Conservation (phyloP, 1,284 basidiomycete genomes). For the Cryptococcus wingfieldii region DNA sequence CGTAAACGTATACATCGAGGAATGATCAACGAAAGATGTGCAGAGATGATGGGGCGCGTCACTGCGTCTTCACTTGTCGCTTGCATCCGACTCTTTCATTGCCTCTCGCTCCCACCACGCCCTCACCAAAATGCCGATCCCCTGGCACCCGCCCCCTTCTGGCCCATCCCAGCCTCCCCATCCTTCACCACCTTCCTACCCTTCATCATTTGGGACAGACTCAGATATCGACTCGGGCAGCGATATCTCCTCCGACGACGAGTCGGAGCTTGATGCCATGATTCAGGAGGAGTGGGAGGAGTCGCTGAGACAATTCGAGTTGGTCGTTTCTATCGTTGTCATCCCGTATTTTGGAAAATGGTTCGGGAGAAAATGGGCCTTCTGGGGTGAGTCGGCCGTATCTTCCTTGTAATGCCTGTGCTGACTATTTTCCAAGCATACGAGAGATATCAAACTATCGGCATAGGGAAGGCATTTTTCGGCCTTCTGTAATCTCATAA, state of each 20-base stretch:
- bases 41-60: too few species aligned
- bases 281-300: constrained; percentile 92
- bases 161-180: not conserved
- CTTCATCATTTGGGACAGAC: constrained; percentile 49
- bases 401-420: not conserved
- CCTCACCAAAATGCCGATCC: constrained; percentile 29
- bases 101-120: not conserved
- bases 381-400: constrained; percentile 63
- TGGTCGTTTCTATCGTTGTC: constrained; percentile 71
- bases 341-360: constrained; percentile 84
- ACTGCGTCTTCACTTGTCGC: not conserved
- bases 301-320: constrained; percentile 73
- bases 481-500: constrained; percentile 1
- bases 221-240: constrained; percentile 47
- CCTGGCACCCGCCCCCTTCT: constrained; percentile 22
- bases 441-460: constrained; percentile 6
- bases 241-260: constrained; percentile 55
- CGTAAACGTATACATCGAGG: too few species aligned
- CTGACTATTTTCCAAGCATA: not conserved
- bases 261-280: constrained; percentile 56
- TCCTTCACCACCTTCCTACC: constrained; percentile 38
- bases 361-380: constrained; percentile 76
- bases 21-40: too few species aligned
- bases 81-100: not conserved
- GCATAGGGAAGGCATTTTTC: constrained; percentile 3